Base-by-base conservation (phyloP, 2,329 filamentous ascomycete genomes). In the Aspergillus versicolor region DNA sequence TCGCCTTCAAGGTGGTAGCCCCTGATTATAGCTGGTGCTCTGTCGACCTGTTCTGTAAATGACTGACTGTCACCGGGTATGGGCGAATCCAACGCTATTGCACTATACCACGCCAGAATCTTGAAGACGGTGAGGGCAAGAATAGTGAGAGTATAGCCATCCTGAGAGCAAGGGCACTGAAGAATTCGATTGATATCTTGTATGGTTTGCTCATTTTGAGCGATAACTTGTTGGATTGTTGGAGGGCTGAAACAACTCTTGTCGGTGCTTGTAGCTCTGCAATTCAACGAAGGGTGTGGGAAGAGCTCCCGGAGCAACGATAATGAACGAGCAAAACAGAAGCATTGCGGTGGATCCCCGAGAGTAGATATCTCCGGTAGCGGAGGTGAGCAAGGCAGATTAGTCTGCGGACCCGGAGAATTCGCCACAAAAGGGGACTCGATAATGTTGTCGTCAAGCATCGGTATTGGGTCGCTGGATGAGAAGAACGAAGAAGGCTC, bases 31-130 rank as follows among this genome's bases (percentile, higher is more conserved):
- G 38, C 19, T 2, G 52, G 44, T 17, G 41, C 15, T 30, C 42
- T 37, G 30, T 44, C 45, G 9, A 55, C 15, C 24, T 49, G 41
- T 27, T 47, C 37, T 17, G 43, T 4, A 44, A 17, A 24, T 21
- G 24, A 19, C 11, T 49, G 45, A 11, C 15, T 19, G 19, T 46
- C 22, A 1, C 27, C 43, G 2, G 17, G 7, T 13, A 37, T n/a
- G 19, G 19, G 5, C 3, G 52, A 6, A 11, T 40, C 43, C 21
- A 30, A 12, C 13, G 34, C 43, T 21, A 45, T 44, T 4, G 52
- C 52, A 13, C 27, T 22, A 44, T 54, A 54, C 52, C 52, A 54
- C 19, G 32, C 43, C n/a, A 54, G 34, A 15, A 54, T 44, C 30
- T 54, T 54, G 32, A 54, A 47, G 11, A 47, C 52, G 17, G 34